phyloP scores from a whole-genome alignment of 352 stramenopile genomes.

The Detonula confervacea region DNA sequence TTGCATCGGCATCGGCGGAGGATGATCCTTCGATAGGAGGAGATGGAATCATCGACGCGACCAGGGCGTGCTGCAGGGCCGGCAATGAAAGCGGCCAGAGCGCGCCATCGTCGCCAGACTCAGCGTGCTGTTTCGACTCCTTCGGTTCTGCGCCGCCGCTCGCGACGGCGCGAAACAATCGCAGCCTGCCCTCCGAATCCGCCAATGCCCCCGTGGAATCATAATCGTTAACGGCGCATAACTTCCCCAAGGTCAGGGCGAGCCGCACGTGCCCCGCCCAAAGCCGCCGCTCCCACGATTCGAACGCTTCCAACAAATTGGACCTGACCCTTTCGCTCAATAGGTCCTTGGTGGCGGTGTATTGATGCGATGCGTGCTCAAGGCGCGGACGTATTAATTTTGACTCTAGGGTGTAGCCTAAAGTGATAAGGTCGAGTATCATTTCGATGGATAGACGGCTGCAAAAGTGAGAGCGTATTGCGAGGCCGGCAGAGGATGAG shows the following conservation, averaged over 20 bases:
- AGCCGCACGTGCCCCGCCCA: constrained; percentile 60
- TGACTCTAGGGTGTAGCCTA: constrained; percentile 61
- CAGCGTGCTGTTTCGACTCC: background rate
- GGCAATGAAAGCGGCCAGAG: constrained; percentile 60
- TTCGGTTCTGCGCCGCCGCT: constrained; percentile 13
- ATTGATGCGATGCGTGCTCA: background rate
- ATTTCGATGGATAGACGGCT: constrained; percentile 33
- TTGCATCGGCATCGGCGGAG: background rate
- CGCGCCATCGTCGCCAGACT: constrained; percentile 4
- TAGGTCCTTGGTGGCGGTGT: background rate
- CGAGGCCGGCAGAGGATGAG: background rate
- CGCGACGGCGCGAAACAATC: constrained; percentile 41
- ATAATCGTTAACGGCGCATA: no score
- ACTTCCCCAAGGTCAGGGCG: constrained; percentile 52
- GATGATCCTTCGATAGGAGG: constrained; percentile 18
- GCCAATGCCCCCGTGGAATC: no score
- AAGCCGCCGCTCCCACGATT: constrained; percentile 40
- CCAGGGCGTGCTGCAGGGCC: constrained; percentile 61
- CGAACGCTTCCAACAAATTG: constrained; percentile 10
- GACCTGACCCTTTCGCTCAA: background rate
- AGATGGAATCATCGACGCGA: constrained; percentile 51
- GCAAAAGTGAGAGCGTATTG: constrained; percentile 44
- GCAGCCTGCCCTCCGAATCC: constrained; percentile 10
- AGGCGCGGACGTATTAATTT: constrained; percentile 31
- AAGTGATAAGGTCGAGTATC: constrained; percentile 52